Conservation (phyloP, 2,329 filamentous ascomycete genomes). For the Massarina eburnea region DNA sequence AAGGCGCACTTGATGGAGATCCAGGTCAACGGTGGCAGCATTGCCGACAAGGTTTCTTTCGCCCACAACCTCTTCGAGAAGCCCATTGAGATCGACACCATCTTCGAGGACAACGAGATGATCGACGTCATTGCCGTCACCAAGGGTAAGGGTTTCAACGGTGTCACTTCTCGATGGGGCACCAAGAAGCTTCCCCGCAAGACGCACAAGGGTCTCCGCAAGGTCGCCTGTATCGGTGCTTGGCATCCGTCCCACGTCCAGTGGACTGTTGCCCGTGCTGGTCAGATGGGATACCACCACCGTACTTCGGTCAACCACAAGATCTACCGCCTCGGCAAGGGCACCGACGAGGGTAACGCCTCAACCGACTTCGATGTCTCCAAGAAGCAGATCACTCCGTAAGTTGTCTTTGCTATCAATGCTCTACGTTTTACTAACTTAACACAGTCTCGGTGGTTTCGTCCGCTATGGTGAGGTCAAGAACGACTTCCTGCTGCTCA, state of each 20-base stretch:
- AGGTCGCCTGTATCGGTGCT: constrained; percentile 99
- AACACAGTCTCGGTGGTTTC: constrained; percentile 89
- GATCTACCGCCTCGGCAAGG: constrained; percentile 98
- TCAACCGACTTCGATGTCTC: constrained; percentile 94
- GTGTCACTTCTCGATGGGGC: constrained; percentile 97
- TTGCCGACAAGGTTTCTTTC: constrained; percentile 97
- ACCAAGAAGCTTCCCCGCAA: constrained; percentile 99
- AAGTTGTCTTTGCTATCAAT: constrained; percentile 56
- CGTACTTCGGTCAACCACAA: constrained; percentile 99
- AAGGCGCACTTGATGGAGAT: constrained; percentile 99
- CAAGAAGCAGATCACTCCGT: constrained; percentile 99
- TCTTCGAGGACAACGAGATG: constrained; percentile 99
- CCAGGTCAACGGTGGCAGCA: constrained; percentile 96
- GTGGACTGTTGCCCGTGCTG: constrained; percentile 99
- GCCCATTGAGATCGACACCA: constrained; percentile 85
- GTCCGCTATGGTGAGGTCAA: constrained; percentile 99
- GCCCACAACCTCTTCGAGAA: constrained; percentile 98
- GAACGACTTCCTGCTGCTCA: constrained; percentile 98
- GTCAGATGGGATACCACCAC: constrained; percentile 99
- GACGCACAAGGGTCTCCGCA: constrained; percentile 99
- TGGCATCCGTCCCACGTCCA: constrained; percentile 99
- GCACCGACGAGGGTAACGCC: constrained; percentile 84
- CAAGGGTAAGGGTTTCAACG: constrained; percentile 98
- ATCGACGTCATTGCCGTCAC: constrained; percentile 99
- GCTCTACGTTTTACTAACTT: constrained; percentile 41